Evolutionary conservation across 441 rosid species (phyloP).

Genomic region (Oxalis stricta): DNA sequence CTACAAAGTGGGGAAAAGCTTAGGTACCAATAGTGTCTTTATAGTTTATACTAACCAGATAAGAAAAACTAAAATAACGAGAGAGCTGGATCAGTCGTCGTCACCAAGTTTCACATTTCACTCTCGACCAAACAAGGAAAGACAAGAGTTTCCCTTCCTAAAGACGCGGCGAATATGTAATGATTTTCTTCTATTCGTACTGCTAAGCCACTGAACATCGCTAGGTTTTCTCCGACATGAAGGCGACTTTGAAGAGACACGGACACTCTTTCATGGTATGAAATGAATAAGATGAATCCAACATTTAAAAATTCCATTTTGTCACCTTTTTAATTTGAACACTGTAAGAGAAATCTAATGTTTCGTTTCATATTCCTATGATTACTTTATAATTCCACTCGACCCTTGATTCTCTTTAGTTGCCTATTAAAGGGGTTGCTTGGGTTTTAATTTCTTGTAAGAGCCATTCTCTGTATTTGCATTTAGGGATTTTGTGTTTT

Average conservation of each 20-base stretch:
- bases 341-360: neutral
- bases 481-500: neutral
- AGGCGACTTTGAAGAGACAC: slow-evolving; percentile 12
- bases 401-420: neutral
- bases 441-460: neutral
- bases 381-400: neutral
- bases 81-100: too few species aligned
- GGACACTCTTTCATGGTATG: slow-evolving; percentile 9
- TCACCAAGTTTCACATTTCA: too few species aligned
- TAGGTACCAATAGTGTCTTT: too few species aligned
- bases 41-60: too few species aligned
- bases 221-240: slow-evolving; percentile 1
- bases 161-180: slow-evolving; percentile 3
- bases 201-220: too few species aligned
- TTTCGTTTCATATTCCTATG: slow-evolving; percentile 7
- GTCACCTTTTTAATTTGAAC: neutral
- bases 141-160: neutral
- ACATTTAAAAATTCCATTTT: too few species aligned
- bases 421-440: slow-evolving; percentile 12
- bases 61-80: too few species aligned
- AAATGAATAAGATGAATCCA: slow-evolving; percentile 11
- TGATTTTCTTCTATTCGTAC: too few species aligned
- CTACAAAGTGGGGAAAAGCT: too few species aligned
- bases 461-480: neutral
- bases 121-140: neutral